Conservation (phyloP, 495 filamentous ascomycete genomes). For the Aspergillus cavernicola region DNA sequence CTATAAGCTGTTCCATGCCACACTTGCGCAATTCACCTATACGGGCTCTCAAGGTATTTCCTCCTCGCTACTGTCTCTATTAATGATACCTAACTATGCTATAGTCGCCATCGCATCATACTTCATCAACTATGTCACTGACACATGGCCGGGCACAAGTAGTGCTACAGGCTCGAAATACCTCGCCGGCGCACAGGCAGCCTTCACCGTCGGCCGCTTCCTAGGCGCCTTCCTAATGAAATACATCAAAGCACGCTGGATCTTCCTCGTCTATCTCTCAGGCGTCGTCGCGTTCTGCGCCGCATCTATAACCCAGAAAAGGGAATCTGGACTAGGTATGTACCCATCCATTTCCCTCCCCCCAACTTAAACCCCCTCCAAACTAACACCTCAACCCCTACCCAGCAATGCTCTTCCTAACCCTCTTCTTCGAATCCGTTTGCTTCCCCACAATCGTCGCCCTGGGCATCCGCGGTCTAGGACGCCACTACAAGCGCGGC, state of each 20-base stretch:
- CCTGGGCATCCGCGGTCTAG: conserved; percentile 56
- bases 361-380: background rate
- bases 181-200: conserved; percentile 61
- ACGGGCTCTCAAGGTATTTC: conserved; percentile 52
- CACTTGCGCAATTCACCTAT: conserved; percentile 68
- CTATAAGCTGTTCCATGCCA: conserved; percentile 63
- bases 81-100: background rate
- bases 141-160: conserved; percentile 22
- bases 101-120: conserved; percentile 54
- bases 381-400: background rate
- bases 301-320: conserved; percentile 27
- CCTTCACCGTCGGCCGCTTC: conserved; percentile 66
- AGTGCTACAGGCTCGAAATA: conserved; percentile 52
- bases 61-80: background rate
- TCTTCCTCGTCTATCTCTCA: conserved; percentile 43
- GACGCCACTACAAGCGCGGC: conserved; percentile 56
- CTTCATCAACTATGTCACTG: conserved; percentile 49
- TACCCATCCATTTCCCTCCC: background rate
- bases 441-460: conserved; percentile 63
- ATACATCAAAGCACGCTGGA: conserved; percentile 47
- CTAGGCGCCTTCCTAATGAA: conserved; percentile 48
- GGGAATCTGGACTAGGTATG: conserved; percentile 44
- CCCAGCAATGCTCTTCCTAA: conserved; percentile 47
- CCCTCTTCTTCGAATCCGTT: conserved; percentile 60
- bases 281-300: conserved; percentile 41